A percentile compares a stretch with the other conserved stretches of the same genome.
phyloP scores from a whole-genome alignment of 2,329 filamentous ascomycete genomes.

The Phyllosticta capitalensis region DNA sequence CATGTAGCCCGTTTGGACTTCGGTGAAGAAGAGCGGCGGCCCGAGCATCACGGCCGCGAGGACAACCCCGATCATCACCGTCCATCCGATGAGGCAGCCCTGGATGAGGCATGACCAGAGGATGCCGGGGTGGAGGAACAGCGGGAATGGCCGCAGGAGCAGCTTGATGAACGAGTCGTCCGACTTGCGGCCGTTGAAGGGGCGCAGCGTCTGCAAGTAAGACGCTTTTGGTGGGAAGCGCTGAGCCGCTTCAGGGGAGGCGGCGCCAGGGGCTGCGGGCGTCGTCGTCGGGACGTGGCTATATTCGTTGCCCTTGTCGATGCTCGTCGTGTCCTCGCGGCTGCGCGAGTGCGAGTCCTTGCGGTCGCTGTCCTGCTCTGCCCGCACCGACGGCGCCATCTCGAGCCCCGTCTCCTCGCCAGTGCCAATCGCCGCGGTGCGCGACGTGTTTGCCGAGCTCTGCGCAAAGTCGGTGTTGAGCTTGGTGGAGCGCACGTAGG shows the following conservation, averaged over 20 bases:
- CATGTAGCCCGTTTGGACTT: constrained; percentile 74
- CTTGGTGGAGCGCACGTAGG: constrained; percentile 56
- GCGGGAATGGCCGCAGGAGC: constrained; percentile 63
- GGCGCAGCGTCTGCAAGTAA: constrained; percentile 51
- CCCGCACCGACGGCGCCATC: neutral
- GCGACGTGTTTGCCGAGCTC: neutral
- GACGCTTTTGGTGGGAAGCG: constrained; percentile 38
- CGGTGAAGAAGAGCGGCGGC: constrained; percentile 70
- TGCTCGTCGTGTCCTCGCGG: neutral
- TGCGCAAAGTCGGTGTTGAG: constrained; percentile 41
- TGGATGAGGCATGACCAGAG: constrained; percentile 75
- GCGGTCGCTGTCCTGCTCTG: neutral
- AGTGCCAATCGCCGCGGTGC: neutral
- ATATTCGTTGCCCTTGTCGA: neutral
- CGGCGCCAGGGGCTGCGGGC: neutral
- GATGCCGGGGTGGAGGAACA: constrained; percentile 78
- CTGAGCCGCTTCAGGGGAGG: neutral
- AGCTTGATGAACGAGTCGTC: constrained; percentile 61
- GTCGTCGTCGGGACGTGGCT: neutral
- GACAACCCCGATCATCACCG: constrained; percentile 80
- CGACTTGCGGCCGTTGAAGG: constrained; percentile 76
- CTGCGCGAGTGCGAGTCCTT: constrained; percentile 1
- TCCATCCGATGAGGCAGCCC: constrained; percentile 89
- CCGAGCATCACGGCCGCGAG: constrained; percentile 74
- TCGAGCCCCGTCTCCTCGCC: neutral